These are phyloP conservation scores for Neofusicoccum kwambonambiense DNA, from an alignment of 2,329 filamentous ascomycete genomes.

Conservation along the genomic window DNA sequence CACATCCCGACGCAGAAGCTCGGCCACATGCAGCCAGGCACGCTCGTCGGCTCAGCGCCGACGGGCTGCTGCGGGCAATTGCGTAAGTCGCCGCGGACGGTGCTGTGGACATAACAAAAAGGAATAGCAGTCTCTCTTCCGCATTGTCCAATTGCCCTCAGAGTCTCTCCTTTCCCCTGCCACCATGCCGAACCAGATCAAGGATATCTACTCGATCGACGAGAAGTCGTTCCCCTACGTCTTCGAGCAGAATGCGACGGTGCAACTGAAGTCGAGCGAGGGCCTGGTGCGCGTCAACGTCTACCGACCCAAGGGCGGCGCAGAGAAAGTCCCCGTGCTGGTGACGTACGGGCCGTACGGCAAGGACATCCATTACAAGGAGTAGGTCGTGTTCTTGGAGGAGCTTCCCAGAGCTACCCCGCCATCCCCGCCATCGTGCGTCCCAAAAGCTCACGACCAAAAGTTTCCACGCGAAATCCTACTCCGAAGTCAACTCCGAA, in stretches of 20 bases:
- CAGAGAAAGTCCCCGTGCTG: conserved; percentile 56
- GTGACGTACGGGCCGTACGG: conserved; percentile 71
- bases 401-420: neutral
- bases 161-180: neutral
- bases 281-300: conserved; percentile 52
- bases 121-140: neutral
- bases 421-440: neutral
- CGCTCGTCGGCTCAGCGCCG: neutral
- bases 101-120: conserved; percentile 1
- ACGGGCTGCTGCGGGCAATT: conserved; percentile 5
- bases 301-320: conserved; percentile 46
- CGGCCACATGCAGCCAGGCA: conserved; percentile 2
- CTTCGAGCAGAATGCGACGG: conserved; percentile 50
- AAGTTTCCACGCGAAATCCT: conserved; percentile 53
- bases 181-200: conserved; percentile 24
- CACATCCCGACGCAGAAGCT: conserved; percentile 6
- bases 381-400: conserved; percentile 32
- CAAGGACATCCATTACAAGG: conserved; percentile 64
- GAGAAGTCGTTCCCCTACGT: conserved; percentile 45
- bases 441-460: neutral
- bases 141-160: neutral
- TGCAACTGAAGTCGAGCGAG: conserved; percentile 41
- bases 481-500: conserved; percentile 42
- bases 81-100: neutral
- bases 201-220: conserved; percentile 35